Conservation (phyloP, 2,329 filamentous ascomycete species). For the Alternaria sp. region DNA sequence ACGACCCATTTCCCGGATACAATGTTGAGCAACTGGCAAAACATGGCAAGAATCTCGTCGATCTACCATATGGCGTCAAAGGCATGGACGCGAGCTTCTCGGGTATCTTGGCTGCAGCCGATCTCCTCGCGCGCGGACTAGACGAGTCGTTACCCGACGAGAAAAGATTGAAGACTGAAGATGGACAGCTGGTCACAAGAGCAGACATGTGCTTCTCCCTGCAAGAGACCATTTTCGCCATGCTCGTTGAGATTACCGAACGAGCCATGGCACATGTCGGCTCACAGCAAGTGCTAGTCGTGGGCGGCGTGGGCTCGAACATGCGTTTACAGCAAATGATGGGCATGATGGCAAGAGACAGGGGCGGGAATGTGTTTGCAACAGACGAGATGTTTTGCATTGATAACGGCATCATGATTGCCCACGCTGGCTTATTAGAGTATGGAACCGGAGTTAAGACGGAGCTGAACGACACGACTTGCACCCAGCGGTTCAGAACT, state of each 20-base stretch:
- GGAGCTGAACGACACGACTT: constrained; percentile 78
- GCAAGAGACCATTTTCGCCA: constrained; percentile 94
- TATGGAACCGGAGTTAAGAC: constrained; percentile 82
- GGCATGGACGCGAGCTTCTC: constrained; percentile 99
- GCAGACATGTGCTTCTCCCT: constrained; percentile 92
- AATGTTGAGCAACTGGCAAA: constrained; percentile 96
- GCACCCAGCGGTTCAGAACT: constrained; percentile 58
- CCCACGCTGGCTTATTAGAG: constrained; percentile 88
- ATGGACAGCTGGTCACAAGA: constrained; percentile 69
- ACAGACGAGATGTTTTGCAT: constrained; percentile 98
- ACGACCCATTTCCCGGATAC: constrained; percentile 95
- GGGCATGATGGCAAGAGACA: constrained; percentile 88
- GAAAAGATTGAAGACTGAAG: constrained; percentile 50
- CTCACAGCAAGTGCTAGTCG: constrained; percentile 86
- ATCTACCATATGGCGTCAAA: constrained; percentile 94
- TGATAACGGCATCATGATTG: constrained; percentile 99
- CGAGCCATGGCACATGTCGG: constrained; percentile 98
- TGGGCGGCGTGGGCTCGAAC: constrained; percentile 95
- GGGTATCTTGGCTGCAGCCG: constrained; percentile 84
- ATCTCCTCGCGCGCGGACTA: constrained; percentile 76
- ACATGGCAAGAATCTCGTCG: constrained; percentile 73
- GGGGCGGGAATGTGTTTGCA: constrained; percentile 88
- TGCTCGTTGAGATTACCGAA: constrained; percentile 98
- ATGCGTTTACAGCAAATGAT: constrained; percentile 97
- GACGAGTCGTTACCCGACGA: constrained; percentile 47